Evolutionary conservation across 2,329 filamentous ascomycete genomes (phyloP).

Genomic region (Lecanosticta acicola): DNA sequence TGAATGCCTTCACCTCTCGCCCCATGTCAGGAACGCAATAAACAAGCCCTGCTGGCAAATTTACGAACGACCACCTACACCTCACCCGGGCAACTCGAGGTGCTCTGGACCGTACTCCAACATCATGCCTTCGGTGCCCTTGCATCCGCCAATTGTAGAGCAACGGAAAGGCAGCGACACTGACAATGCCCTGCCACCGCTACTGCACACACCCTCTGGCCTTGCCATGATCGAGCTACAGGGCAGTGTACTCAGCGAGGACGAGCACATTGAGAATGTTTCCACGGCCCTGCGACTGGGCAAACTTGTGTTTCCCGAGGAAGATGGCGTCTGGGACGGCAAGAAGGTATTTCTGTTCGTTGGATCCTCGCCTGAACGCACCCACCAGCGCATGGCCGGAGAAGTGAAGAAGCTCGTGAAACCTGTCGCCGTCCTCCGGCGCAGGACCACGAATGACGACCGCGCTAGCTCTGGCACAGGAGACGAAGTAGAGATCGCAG

Average conservation of each 20-base stretch:
- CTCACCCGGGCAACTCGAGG: background rate
- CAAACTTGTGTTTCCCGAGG: conserved; percentile 67
- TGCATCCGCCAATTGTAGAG: conserved; percentile 1
- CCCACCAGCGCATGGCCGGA: conserved; percentile 81
- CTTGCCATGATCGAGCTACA: conserved; percentile 89
- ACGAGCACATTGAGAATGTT: conserved; percentile 23
- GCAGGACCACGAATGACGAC: conserved; percentile 35
- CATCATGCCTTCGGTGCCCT: conserved; percentile 5
- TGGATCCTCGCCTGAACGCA: conserved; percentile 43
- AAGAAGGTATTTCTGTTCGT: conserved; percentile 83
- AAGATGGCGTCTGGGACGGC: conserved; percentile 69
- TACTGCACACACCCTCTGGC: conserved; percentile 83
- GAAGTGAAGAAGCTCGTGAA: conserved; percentile 82
- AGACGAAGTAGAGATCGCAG: conserved; percentile 70
- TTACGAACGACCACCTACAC: background rate
- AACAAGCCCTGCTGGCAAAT: too few species aligned
- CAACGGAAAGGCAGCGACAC: background rate
- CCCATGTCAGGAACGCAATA: too few species aligned
- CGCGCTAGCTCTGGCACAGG: conserved; percentile 20
- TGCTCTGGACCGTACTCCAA: too few species aligned
- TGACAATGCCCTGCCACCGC: conserved; percentile 64
- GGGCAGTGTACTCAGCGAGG: conserved; percentile 75
- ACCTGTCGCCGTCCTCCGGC: conserved; percentile 71
- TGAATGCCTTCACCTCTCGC: too few species aligned
- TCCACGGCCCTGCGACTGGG: conserved; percentile 53